Percentiles rank a stretch among this genome's conserved stretches.
Conservation (phyloP, 305 asterid genomes). For the Solanum chacoense region DNA sequence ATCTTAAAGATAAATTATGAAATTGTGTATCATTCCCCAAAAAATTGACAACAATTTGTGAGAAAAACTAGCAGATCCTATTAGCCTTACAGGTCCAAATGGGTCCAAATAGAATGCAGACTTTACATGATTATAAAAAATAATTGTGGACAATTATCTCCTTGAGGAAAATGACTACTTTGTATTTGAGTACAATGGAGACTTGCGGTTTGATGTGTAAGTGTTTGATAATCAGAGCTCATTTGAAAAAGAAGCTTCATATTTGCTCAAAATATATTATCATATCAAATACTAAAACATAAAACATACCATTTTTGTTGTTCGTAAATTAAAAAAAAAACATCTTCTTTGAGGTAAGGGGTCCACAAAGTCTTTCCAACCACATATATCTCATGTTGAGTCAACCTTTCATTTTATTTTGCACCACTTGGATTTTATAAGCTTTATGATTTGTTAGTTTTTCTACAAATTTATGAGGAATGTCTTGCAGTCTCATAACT, state of each 20-base stretch:
- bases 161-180: conserved; percentile 18
- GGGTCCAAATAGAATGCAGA: conserved; percentile 22
- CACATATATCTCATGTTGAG: not conserved
- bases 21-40: not conserved
- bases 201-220: conserved; percentile 9
- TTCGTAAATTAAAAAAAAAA: not conserved
- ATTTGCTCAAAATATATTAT: not conserved
- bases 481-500: not conserved
- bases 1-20: no score
- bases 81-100: conserved; percentile 27
- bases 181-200: conserved; percentile 22
- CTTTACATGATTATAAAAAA: not conserved
- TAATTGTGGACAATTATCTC: not conserved
- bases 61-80: conserved; percentile 16
- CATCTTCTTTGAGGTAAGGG: not conserved
- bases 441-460: not conserved
- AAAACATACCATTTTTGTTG: no score
- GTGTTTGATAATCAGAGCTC: not conserved
- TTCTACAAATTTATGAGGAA: not conserved
- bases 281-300: not conserved
- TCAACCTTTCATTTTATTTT: not conserved
- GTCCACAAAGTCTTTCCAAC: not conserved
- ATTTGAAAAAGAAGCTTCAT: not conserved
- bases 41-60: conserved; percentile 21
- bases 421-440: not conserved